Conservation (phyloP, 192 early-diverging fungal genomes). For the Linnemannia zychae region DNA sequence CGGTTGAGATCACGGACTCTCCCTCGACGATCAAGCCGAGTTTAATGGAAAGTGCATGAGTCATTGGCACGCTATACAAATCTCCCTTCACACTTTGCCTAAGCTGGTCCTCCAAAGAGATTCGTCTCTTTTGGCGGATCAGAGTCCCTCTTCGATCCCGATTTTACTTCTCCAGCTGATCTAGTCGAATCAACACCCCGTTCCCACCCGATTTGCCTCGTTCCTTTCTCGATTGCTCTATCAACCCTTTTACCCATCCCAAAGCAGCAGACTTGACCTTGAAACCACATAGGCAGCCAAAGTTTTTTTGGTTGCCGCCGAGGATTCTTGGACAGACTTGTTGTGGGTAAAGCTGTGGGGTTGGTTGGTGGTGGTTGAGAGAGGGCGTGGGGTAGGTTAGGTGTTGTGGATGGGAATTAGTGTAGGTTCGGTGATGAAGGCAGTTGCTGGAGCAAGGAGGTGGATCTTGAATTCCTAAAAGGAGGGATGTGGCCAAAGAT, state of each 20-base stretch:
- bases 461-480: conserved; percentile 56
- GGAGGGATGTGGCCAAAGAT: conserved; percentile 56
- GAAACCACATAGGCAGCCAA: conserved; percentile 16
- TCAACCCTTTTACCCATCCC: conserved; percentile 4
- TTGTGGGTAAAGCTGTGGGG: neutral
- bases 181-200: conserved; percentile 35
- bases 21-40: conserved; percentile 58
- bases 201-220: conserved; percentile 8
- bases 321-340: neutral
- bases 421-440: conserved; percentile 41
- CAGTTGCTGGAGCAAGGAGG: conserved; percentile 16
- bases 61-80: conserved; percentile 54
- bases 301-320: conserved; percentile 41
- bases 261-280: neutral
- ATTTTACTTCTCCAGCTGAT: conserved; percentile 15
- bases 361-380: neutral
- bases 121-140: neutral
- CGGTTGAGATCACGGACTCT: neutral
- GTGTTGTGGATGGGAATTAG: neutral
- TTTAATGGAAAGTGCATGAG: conserved; percentile 56
- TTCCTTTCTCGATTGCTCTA: neutral
- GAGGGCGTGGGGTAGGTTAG: neutral
- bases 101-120: neutral
- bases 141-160: conserved; percentile 49
- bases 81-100: conserved; percentile 55